These are phyloP conservation scores for Solanum arcanum DNA, from an alignment of 257 asterid species.

Conservation along the genomic window DNA sequence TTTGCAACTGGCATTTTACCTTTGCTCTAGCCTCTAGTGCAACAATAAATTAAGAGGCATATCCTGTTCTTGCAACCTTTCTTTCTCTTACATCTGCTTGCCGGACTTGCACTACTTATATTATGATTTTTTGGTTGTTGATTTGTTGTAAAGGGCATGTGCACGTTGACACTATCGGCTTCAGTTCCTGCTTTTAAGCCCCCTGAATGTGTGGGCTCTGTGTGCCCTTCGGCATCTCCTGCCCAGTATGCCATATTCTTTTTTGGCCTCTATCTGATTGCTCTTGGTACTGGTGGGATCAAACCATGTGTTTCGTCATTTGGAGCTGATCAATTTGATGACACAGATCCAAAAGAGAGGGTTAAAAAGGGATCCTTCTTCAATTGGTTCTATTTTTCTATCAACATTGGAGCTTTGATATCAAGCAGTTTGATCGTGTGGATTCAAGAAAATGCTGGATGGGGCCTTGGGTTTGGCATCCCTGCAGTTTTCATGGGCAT, in stretches of 20 bases:
- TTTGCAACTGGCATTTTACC: not conserved
- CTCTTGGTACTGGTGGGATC: slow-evolving; percentile 96
- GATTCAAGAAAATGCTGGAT: slow-evolving; percentile 93
- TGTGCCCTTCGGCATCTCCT: slow-evolving; percentile 74
- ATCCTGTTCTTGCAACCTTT: not conserved
- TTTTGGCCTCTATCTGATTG: slow-evolving; percentile 74
- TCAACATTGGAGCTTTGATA: slow-evolving; percentile 79
- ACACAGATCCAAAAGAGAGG: slow-evolving; percentile 78
- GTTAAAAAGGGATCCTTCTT: slow-evolving; percentile 90
- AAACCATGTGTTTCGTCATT: slow-evolving; percentile 95
- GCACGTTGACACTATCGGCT: slow-evolving; percentile 78
- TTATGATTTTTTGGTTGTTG: not conserved
- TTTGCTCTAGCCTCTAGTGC: not conserved
- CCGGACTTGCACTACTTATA: not conserved
- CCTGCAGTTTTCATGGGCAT: slow-evolving; percentile 73
- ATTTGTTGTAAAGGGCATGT: slow-evolving; percentile 60
- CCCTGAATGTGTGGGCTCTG: slow-evolving; percentile 61
- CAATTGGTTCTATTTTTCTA: slow-evolving; percentile 89
- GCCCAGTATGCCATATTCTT: slow-evolving; percentile 65
- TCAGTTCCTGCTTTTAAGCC: slow-evolving; percentile 67
- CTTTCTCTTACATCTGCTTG: not conserved
- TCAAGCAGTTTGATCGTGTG: slow-evolving; percentile 89
- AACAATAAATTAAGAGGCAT: not conserved
- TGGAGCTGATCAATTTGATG: slow-evolving; percentile 97
- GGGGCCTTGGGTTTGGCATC: slow-evolving; percentile 98